phyloP scores from a whole-genome alignment of 164 flowering plant species.

The Vitis rupestris region DNA sequence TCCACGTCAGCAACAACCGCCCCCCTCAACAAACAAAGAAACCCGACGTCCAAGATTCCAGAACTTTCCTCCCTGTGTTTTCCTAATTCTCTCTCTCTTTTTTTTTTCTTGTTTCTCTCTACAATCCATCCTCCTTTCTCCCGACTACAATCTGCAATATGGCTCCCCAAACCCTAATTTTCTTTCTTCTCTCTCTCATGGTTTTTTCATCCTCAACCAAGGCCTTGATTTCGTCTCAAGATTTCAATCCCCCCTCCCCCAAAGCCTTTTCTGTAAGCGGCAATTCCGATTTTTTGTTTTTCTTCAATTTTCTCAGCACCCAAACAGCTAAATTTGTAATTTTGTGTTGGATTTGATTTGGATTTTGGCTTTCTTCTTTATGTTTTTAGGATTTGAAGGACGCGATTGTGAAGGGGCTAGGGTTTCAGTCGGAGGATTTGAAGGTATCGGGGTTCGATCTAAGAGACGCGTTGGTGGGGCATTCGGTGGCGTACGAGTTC shows the following conservation, averaged over 20 bases:
- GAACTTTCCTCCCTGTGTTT: not conserved
- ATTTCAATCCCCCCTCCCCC: conserved; percentile 38
- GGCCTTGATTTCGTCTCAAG: conserved; percentile 33
- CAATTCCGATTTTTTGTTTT: not conserved
- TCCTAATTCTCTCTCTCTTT: too few relatives aligned
- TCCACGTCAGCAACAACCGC: conserved; percentile 49
- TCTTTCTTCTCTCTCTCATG: conserved; percentile 19
- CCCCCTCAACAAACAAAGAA: too few relatives aligned
- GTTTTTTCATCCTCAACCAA: conserved; percentile 24
- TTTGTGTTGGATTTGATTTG: not conserved
- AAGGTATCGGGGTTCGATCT: conserved; percentile 76
- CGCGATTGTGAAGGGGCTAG: conserved; percentile 76
- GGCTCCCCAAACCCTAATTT: conserved; percentile 1
- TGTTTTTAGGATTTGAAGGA: conserved; percentile 75
- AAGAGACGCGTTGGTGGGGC: conserved; percentile 77
- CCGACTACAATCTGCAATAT: not conserved
- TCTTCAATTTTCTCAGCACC: not conserved
- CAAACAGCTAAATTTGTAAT: not conserved
- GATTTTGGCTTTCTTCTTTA: conserved; percentile 5
- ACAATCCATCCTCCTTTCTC: not conserved
- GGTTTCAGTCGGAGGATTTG: conserved; percentile 75
- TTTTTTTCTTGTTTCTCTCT: too few relatives aligned
- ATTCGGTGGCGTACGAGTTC: conserved; percentile 81
- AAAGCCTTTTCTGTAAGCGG: conserved; percentile 72
- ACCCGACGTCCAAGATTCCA: not conserved